These are phyloP conservation scores for Nakazawaea ambrosiae DNA, from an alignment of 805 yeast genomes.

Conservation along the genomic window DNA sequence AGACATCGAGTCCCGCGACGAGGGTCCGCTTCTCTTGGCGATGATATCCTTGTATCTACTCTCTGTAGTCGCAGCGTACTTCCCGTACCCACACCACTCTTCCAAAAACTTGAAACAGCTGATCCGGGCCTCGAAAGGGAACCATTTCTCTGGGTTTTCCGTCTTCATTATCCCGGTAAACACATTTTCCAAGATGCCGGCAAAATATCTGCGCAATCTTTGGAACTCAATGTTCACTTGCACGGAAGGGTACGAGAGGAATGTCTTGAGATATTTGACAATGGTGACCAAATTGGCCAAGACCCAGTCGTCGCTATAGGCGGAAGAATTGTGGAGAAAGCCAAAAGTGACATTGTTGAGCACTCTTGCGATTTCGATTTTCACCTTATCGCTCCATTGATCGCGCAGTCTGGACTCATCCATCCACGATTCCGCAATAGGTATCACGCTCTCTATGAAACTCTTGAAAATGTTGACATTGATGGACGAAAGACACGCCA, in stretches of 20 bases:
- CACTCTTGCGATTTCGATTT: slow-evolving; percentile 76
- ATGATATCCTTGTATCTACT: slow-evolving; percentile 61
- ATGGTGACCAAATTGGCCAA: slow-evolving; percentile 55
- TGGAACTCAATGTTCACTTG: slow-evolving; percentile 70
- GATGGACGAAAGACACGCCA: slow-evolving; percentile 82
- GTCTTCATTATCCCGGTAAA: slow-evolving; percentile 45
- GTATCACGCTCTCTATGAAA: slow-evolving; percentile 67
- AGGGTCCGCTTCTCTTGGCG: slow-evolving; percentile 21
- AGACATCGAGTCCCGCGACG: slow-evolving; percentile 35
- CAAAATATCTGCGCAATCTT: slow-evolving; percentile 72
- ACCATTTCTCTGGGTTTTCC: slow-evolving; percentile 43
- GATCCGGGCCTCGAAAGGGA: slow-evolving; percentile 83
- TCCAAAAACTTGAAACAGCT: slow-evolving; percentile 77
- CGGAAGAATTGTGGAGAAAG: slow-evolving; percentile 42
- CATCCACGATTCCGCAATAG: slow-evolving; percentile 49
- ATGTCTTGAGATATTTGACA: slow-evolving; percentile 53
- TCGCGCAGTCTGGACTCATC: slow-evolving; percentile 30
- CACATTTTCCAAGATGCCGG: slow-evolving; percentile 74
- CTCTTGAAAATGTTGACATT: slow-evolving; percentile 86
- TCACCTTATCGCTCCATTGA: slow-evolving; percentile 34
- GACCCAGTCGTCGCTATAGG: slow-evolving; percentile 63
- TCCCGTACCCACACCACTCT: slow-evolving; percentile 95
- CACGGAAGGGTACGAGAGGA: slow-evolving; percentile 42
- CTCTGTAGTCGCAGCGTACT: slow-evolving; percentile 47
- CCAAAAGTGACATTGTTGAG: slow-evolving; percentile 61